Base-by-base conservation (phyloP, 768 basidiomycete genomes). In the Mycena vulgaris region DNA sequence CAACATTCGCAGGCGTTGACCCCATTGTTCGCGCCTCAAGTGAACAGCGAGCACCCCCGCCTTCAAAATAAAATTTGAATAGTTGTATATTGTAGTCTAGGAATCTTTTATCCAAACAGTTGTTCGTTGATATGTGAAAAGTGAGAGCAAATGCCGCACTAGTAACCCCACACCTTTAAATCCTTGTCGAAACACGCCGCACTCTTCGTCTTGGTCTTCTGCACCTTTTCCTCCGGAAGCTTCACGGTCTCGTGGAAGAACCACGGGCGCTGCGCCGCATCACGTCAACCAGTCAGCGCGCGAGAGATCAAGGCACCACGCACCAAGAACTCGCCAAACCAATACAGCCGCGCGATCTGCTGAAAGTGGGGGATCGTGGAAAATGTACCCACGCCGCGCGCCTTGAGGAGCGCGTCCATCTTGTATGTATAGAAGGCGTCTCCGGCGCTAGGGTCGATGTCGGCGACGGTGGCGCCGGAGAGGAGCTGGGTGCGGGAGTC, bases 291-390 rank as follows among this genome's bases (percentile, higher is more conserved):
- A 45, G 42, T 19, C 23, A 31, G 42, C 2, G 21, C 19, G 31
- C 40, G n/a, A 39, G 37, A 35, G 19, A 1, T 27, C 21, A 55
- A 5, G 23, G 7, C 48, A 4, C 30, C 14, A 23, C 62, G 19
- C 31, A 63, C 56, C 53, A 69, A 16, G 28, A 42, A 47, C 23
- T 69, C 68, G 21, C 61, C 68, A 28, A 69, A 69, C 68, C 62
- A 63, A 21, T 69, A 69, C 37, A 69, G 33, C 13, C 68, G 53
- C 35, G 68, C 68, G 19, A 69, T 52, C 47, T 63, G 48, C 33
- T 57, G 13, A 9, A 63, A 58, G 48, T 69, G 23, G 33, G 68
- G 61, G 28, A 69, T 63, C 2, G 68, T 63, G 21, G 61, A 58
- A 35, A 69, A 69, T 10, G 55, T 57, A 13, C 61, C 61, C 16